Conservation (phyloP, 129 eudicot species). For the Flaveria bidentis region DNA sequence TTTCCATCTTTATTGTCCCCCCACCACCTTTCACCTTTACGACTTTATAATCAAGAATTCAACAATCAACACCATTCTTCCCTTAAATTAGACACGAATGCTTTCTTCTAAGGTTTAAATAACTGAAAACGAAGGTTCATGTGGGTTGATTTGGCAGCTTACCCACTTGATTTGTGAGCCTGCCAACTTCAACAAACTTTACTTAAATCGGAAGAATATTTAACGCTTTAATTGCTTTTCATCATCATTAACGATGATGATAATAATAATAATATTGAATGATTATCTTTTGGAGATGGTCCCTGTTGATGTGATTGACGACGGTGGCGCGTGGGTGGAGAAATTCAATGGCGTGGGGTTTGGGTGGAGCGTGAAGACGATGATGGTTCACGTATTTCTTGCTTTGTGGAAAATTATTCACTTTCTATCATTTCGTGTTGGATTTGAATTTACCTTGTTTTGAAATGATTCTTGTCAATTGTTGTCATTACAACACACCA, state of each 20-base stretch:
- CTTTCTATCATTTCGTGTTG: slow-evolving; percentile 14
- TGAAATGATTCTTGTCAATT: no score
- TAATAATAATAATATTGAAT: neutral
- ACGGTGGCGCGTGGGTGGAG: slow-evolving; percentile 31
- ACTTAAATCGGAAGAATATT: slow-evolving; percentile 72
- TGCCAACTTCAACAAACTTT: slow-evolving; percentile 83
- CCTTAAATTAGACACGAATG: slow-evolving; percentile 9
- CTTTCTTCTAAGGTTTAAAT: slow-evolving; percentile 36
- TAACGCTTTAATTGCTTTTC: slow-evolving; percentile 14
- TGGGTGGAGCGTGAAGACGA: slow-evolving; percentile 17
- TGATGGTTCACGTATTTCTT: neutral
- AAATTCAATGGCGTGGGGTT: slow-evolving; percentile 1
- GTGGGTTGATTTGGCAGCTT: slow-evolving; percentile 54
- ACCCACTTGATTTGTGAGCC: slow-evolving; percentile 55
- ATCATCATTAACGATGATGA: slow-evolving; percentile 9
- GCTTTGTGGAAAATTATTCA: slow-evolving; percentile 30
- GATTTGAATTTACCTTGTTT: neutral
- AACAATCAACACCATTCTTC: neutral
- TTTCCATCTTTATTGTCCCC: slow-evolving; percentile 28
- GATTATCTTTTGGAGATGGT: neutral
- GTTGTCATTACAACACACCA: no score
- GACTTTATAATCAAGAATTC: slow-evolving; percentile 35
- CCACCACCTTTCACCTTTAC: slow-evolving; percentile 39
- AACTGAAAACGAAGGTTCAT: slow-evolving; percentile 36
- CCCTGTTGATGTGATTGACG: neutral